These are phyloP conservation scores for Psilocybe subaeruginosa DNA, from an alignment of 768 basidiomycete species.

Conservation along the genomic window DNA sequence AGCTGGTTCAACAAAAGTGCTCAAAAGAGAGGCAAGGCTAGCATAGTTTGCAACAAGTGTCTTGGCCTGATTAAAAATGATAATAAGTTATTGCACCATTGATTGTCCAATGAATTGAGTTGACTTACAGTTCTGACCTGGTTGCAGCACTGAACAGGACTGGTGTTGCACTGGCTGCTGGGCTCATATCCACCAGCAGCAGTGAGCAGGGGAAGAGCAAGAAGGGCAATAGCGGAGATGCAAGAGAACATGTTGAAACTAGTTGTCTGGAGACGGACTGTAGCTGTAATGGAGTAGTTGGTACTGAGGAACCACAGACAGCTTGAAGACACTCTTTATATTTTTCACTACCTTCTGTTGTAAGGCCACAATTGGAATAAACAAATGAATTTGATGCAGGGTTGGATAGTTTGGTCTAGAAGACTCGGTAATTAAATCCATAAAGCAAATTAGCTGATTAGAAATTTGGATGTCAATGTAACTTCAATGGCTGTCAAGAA, in stretches of 20 bases:
- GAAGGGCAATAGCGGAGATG: conserved; percentile 17
- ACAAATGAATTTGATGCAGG: neutral
- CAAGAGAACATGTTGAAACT: conserved; percentile 20
- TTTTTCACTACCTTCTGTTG: neutral
- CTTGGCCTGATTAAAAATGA: neutral
- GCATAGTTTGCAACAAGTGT: neutral
- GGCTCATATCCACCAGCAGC: conserved; percentile 8
- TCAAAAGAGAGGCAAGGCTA: conserved; percentile 11
- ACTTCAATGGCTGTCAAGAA: no score
- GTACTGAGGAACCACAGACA: neutral
- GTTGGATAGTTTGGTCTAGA: neutral
- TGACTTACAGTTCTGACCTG: conserved; percentile 16
- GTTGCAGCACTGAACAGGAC: conserved; percentile 25
- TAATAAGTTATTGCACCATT: neutral
- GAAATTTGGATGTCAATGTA: neutral
- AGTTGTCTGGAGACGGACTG: neutral
- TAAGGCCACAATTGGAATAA: neutral
- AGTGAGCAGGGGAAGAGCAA: conserved; percentile 24
- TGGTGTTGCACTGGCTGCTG: conserved; percentile 23
- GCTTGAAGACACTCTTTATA: neutral
- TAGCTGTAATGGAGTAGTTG: neutral
- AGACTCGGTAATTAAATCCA: neutral
- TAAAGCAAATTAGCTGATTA: neutral
- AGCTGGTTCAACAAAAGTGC: conserved; percentile 8
- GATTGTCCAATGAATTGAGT: neutral